A percentile compares a stretch with the other conserved stretches of the same genome.
Evolutionary conservation across 2,329 filamentous ascomycete species (phyloP).

Genomic region (Drechslerella coelobrocha): DNA sequence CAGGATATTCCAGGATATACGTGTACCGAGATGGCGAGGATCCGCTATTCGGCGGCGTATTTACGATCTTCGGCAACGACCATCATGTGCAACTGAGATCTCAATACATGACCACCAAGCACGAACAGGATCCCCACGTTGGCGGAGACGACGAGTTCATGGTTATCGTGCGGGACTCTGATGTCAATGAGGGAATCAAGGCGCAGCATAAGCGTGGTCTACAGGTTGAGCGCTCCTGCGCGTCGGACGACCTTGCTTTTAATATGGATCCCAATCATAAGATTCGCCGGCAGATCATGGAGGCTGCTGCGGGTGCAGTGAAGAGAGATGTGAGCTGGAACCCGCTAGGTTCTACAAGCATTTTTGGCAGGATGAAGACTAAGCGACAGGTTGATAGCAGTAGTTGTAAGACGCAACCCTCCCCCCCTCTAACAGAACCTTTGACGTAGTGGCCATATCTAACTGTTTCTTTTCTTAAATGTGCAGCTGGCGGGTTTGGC

Average conservation of each 20-base stretch:
- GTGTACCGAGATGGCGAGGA: slow-evolving; percentile 75
- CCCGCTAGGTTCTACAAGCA: slow-evolving; percentile 18
- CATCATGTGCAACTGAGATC: slow-evolving; percentile 83
- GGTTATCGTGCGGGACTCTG: slow-evolving; percentile 91
- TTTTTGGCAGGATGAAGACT: slow-evolving; percentile 68
- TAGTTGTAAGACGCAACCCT: slow-evolving; percentile 59
- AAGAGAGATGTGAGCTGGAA: slow-evolving; percentile 69
- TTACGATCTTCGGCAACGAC: slow-evolving; percentile 78
- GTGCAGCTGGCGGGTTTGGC: slow-evolving; percentile 70
- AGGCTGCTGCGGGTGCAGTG: slow-evolving; percentile 66
- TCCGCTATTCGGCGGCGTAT: slow-evolving; percentile 89
- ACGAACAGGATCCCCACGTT: slow-evolving; percentile 73
- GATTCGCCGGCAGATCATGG: slow-evolving; percentile 62
- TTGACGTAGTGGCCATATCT: slow-evolving; percentile 23
- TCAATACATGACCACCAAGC: slow-evolving; percentile 75
- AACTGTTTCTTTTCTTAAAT: slow-evolving; percentile 6
- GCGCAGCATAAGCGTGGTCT: slow-evolving; percentile 62
- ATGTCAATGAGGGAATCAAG: slow-evolving; percentile 64
- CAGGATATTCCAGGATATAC: slow-evolving; percentile 85
- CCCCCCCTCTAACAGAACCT: neutral
- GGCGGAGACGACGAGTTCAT: slow-evolving; percentile 73
- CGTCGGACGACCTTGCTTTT: slow-evolving; percentile 77
- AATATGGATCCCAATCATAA: slow-evolving; percentile 77
- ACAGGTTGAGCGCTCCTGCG: slow-evolving; percentile 66
- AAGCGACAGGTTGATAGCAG: slow-evolving; percentile 73